Evolutionary conservation across 306 rosid genomes (phyloP).

Genomic region (Quercus aquifolioides): DNA sequence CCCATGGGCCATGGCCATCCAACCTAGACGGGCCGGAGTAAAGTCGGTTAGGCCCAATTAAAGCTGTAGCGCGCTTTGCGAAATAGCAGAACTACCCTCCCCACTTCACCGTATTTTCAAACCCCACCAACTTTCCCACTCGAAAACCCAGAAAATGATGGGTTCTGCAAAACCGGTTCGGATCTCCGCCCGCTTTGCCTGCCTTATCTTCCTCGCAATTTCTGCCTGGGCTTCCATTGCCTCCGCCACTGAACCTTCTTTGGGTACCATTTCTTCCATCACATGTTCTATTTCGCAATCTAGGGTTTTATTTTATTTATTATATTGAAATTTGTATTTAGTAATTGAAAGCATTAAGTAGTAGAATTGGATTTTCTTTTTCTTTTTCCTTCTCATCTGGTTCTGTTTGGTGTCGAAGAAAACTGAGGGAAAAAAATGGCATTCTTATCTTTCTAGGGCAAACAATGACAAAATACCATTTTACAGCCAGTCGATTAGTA

Average conservation of each 20-base stretch:
- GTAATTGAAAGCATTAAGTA: background rate
- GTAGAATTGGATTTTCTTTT: background rate
- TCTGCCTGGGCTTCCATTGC: slow-evolving; percentile 20
- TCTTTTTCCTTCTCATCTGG: background rate
- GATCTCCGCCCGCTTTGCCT: slow-evolving; percentile 20
- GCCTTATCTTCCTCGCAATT: slow-evolving; percentile 17
- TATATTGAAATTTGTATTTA: too few species aligned
- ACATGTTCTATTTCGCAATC: background rate
- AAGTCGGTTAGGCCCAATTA: slow-evolving; percentile 12
- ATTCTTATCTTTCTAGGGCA: too few species aligned
- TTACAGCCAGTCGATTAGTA: background rate
- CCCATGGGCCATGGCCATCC: too few species aligned
- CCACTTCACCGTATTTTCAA: slow-evolving; percentile 29
- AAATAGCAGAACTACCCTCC: slow-evolving; percentile 22
- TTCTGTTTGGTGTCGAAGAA: background rate
- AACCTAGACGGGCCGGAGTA: background rate
- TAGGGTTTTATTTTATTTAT: too few species aligned
- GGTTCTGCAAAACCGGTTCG: slow-evolving; percentile 18
- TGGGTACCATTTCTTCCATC: slow-evolving; percentile 38
- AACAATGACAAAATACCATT: too few species aligned
- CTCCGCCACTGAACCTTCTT: slow-evolving; percentile 23
- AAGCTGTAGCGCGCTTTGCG: background rate
- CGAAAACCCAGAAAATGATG: slow-evolving; percentile 21
- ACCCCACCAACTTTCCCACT: slow-evolving; percentile 34
- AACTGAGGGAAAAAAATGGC: background rate